Conservation (phyloP, 495 filamentous ascomycete species). For the Talaromyces wortmannii region DNA sequence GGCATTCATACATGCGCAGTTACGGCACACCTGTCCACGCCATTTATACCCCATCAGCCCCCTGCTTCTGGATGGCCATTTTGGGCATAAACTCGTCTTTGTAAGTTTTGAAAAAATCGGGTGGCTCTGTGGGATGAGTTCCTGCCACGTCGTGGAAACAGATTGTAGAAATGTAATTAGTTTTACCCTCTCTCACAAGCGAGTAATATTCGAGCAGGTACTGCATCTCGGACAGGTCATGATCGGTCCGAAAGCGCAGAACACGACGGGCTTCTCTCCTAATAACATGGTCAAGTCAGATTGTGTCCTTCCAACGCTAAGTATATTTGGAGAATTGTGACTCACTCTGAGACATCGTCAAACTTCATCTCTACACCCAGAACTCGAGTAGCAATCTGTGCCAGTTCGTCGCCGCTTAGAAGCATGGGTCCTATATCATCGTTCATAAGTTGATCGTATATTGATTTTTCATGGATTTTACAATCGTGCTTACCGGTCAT, state of each 20-base stretch:
- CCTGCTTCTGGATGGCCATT: slow-evolving; percentile 28
- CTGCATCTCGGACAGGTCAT: slow-evolving; percentile 42
- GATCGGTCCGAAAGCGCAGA: slow-evolving; percentile 29
- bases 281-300: not conserved
- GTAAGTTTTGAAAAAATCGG: slow-evolving; percentile 48
- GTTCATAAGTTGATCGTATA: not conserved
- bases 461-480: too few relatives aligned
- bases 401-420: slow-evolving; percentile 42
- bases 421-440: slow-evolving; percentile 39
- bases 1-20: too few relatives aligned
- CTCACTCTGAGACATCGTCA: slow-evolving; percentile 45
- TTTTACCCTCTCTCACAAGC: slow-evolving; percentile 51
- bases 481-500: slow-evolving; percentile 30
- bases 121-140: slow-evolving; percentile 37
- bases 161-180: slow-evolving; percentile 51
- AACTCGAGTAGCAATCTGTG: slow-evolving; percentile 39
- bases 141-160: slow-evolving; percentile 50
- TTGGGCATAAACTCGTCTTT: slow-evolving; percentile 36
- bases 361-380: slow-evolving; percentile 42
- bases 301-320: not conserved
- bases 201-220: slow-evolving; percentile 53
- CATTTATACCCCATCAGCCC: slow-evolving; percentile 6
- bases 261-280: slow-evolving; percentile 41
- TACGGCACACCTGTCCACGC: too few relatives aligned
- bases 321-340: not conserved